Base-by-base conservation (phyloP, 345 rosid genomes). In the Geranium rotundifolium region DNA sequence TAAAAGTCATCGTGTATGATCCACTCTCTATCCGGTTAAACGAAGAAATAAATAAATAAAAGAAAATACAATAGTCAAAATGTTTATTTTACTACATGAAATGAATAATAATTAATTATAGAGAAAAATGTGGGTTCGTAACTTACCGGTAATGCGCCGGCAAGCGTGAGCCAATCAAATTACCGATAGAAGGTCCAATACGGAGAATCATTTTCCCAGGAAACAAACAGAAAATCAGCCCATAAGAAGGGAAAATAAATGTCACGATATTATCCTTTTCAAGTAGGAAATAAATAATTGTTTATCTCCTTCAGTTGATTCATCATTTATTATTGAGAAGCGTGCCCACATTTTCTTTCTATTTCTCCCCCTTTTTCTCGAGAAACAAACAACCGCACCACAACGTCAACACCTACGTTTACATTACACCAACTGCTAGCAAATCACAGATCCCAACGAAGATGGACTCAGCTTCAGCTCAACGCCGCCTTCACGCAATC, bases 401-500 rank as follows among this genome's bases (percentile, higher is more conserved):
- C 27, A 23, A n/a, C n/a, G n/a, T n/a, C 27, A 23, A 23, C 27
- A 23, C 27, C 27, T 23, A 23, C 27, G 27, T 23, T 23, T 23
- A 23, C 27, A 23, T 23, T 23, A 23, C 27, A 23, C 27, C 17
- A 7, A 58, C 13, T 17, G 12, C 57, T 17, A 52, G 58, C 27
- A 17, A 46, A 27, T 0, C 29, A 34, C 12, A 68, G 54, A 1
- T n/a, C 19, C 19, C 4, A 2, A 55, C 57, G 57, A 17, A 55
- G n/a, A 82, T 83, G 87, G 91, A 84, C 70, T 72, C 83, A 14
- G 46, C 69, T 23, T 31, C 73, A 58, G 88, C 95, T 60, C 86
- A 84, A 61, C 95, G 92, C 72, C 96, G 99, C 60, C 69, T 93
- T 59, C 59, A 75, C 50, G 72, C 95, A 63, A 79, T 93, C 60